Conservation (phyloP, 495 filamentous ascomycete genomes). For the Darksidea phi region DNA sequence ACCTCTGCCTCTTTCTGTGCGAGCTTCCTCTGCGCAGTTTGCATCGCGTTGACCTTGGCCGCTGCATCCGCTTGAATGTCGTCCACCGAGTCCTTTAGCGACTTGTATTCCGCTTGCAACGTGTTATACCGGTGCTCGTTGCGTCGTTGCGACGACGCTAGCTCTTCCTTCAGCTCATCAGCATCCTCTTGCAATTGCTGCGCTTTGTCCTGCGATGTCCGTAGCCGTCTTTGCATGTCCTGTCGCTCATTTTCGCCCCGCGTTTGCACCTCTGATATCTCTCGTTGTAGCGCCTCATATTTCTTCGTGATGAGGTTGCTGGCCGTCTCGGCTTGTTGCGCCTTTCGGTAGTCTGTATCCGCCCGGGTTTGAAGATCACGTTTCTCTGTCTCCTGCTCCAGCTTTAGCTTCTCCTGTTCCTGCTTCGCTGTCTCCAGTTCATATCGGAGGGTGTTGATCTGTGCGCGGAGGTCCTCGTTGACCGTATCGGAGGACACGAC, state of each 20-base stretch:
- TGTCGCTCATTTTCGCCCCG: conserved; percentile 63
- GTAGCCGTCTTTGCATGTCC: conserved; percentile 67
- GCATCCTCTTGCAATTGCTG: conserved; percentile 71
- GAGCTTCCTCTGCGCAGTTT: conserved; percentile 65
- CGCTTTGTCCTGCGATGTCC: conserved; percentile 70
- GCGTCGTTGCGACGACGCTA: conserved; percentile 68
- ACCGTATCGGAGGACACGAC: conserved; percentile 36
- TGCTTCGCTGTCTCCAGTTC: conserved; percentile 75
- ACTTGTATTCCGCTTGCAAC: conserved; percentile 65
- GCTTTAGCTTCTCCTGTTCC: conserved; percentile 72
- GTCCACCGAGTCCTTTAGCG: conserved; percentile 64
- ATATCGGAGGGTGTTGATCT: conserved; percentile 66
- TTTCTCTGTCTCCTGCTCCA: conserved; percentile 80
- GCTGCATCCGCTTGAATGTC: conserved; percentile 71
- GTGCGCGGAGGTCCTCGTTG: conserved; percentile 67
- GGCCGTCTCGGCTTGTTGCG: conserved; percentile 71
- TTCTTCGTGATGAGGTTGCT: conserved; percentile 66
- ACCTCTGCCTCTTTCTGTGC: conserved; percentile 66
- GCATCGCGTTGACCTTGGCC: conserved; percentile 59
- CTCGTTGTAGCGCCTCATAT: conserved; percentile 66
- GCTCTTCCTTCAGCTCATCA: conserved; percentile 69
- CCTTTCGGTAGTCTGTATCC: conserved; percentile 79
- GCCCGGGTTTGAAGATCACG: conserved; percentile 69
- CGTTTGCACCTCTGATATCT: conserved; percentile 70
- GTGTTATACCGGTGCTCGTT: conserved; percentile 68